Base-by-base conservation (phyloP, 805 yeast genomes). In the Teunomyces lycoperdinae region DNA sequence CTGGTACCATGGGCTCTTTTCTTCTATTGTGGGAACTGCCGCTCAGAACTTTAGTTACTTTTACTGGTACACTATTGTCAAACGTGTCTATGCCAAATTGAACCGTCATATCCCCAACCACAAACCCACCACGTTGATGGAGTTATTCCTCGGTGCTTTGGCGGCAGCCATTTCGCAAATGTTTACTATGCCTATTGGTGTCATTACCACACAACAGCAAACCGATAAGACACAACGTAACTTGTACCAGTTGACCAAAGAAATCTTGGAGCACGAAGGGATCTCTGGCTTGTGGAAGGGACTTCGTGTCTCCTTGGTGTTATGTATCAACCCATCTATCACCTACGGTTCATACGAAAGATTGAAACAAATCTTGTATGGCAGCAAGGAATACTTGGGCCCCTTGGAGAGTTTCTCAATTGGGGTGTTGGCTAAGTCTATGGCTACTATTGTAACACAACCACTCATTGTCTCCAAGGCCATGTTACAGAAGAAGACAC, bases 381-480 rank as follows among this genome's bases (percentile, higher is more conserved):
- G 69, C 40, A 53, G 58, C 50, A 67, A 69, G 57, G 60, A 66
- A 50, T 68, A 66, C 50, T 72, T 87, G 52, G 71, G 78, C 7
- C 85, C 90, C 2, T 67, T 73, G 43, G 84, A 87, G 66, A 81
- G 83, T 60, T 89, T 85, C 64, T 50, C 80, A 31, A 67, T 87
- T 11, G 96, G 96, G 4, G 88, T 90, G n/a, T 51, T 86, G 36
- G 85, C 94, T 45, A 89, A 89, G 70, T 78, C 87, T 51, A 66
- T 87, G 62, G 95, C 96, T 5, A 89, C 96, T 0, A 41, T 88
- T 9, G 75, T 81, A 3, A 88, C 96, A 0, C 95, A 88, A 69
- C 96, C 96, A 2, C 71, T 89, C 64, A 89, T 89, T 59, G 87
- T 88, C 1, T 83, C 95, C 10, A 89, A 89, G 66, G 92, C 87